Percentiles rank a stretch among this genome's conserved stretches.
Evolutionary conservation across 805 yeast genomes (phyloP).

Genomic region (Saccharomycodes ludwigii): DNA sequence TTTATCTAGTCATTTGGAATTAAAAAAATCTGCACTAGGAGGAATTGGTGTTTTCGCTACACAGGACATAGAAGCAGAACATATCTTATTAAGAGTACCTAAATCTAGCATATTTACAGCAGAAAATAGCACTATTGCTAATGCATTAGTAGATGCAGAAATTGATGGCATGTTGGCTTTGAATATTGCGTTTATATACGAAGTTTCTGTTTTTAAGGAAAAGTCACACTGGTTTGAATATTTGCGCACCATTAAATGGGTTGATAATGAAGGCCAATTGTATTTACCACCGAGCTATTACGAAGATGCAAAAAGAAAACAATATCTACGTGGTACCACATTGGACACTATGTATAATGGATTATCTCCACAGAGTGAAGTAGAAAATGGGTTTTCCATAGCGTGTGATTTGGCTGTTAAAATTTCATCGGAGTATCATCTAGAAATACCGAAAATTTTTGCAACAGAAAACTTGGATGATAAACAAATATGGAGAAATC

Average conservation of each 20-base stretch:
- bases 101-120: constrained; percentile 46
- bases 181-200: constrained; percentile 62
- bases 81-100: constrained; percentile 44
- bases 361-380: constrained; percentile 22
- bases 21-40: constrained; percentile 38
- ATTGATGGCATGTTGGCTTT: constrained; percentile 57
- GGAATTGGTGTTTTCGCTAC: constrained; percentile 68
- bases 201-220: constrained; percentile 36
- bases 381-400: constrained; percentile 26
- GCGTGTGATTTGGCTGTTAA: constrained; percentile 25
- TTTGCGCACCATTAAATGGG: constrained; percentile 37
- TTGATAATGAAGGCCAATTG: constrained; percentile 19
- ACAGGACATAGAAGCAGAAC: constrained; percentile 25
- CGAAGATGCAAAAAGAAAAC: constrained; percentile 37
- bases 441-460: constrained; percentile 20
- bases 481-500: constrained; percentile 17
- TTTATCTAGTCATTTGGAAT: constrained; percentile 32
- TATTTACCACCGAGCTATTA: constrained; percentile 56
- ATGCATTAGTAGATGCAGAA: constrained; percentile 47
- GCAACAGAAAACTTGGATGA: constrained; percentile 18
- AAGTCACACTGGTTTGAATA: constrained; percentile 74
- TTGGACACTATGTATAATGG: constrained; percentile 46
- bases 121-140: constrained; percentile 49
- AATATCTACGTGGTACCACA: constrained; percentile 40
- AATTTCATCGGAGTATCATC: constrained; percentile 21